These are phyloP conservation scores for Verticillium albo-atrum DNA, from an alignment of 2,329 filamentous ascomycete genomes.

Conservation along the genomic window DNA sequence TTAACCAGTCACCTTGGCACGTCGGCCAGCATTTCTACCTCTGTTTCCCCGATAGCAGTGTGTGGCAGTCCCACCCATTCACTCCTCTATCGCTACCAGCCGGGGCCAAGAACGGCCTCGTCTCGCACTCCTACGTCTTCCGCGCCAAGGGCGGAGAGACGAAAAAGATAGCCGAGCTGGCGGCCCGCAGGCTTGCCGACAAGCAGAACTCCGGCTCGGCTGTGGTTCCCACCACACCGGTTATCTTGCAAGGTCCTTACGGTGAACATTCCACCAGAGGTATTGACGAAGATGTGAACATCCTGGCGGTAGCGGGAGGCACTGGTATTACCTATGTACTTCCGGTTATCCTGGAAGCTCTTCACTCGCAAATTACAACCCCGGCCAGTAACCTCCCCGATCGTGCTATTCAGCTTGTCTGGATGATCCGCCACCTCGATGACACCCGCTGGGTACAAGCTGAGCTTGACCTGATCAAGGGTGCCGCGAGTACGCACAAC, in stretches of 20 bases:
- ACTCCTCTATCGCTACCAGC: conserved; percentile 54
- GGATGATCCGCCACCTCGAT: conserved; percentile 52
- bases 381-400: conserved; percentile 16
- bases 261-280: conserved; percentile 43
- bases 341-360: conserved; percentile 30
- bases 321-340: conserved; percentile 36
- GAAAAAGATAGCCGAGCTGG: conserved; percentile 43
- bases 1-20: conserved; percentile 56
- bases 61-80: conserved; percentile 72
- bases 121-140: conserved; percentile 53
- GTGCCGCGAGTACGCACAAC: conserved; percentile 43
- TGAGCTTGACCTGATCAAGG: conserved; percentile 49
- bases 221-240: conserved; percentile 36
- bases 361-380: neutral
- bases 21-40: conserved; percentile 69
- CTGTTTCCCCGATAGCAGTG: conserved; percentile 59
- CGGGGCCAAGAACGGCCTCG: conserved; percentile 27
- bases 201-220: neutral
- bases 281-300: conserved; percentile 33
- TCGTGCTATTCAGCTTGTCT: conserved; percentile 55
- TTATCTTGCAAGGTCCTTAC: conserved; percentile 62
- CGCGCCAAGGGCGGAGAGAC: conserved; percentile 58
- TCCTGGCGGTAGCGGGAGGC: conserved; percentile 34
- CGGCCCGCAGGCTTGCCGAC: conserved; percentile 16
- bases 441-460: conserved; percentile 54